Evolutionary conservation across 768 basidiomycete genomes (phyloP), one percentile per base, ranked within the genome.

Genomic region (Cyclocybe aegerita): DNA sequence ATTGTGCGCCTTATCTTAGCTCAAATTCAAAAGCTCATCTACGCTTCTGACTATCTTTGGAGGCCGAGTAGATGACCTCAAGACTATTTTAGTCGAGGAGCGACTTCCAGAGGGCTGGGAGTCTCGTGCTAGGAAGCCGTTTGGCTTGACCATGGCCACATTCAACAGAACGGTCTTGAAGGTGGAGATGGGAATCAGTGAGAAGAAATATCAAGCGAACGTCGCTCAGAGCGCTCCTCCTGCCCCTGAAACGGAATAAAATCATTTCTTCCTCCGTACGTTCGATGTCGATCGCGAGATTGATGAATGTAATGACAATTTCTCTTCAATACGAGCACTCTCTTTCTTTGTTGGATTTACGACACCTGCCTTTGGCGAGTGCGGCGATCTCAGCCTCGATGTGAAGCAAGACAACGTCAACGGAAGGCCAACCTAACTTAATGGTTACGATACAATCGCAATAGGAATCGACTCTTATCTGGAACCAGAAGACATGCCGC

Each of bases 71-170:
- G 65, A 71, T 6, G 85, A 85, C 49, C 57, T 90, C 34, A 67
- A 76, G 37, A 55, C 74, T 0, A 59, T 88, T 43, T 64, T 92
- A n/a, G 62, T 72, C 7, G 85, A 92, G 39, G 89, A 92, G 55
- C 78, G 87, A 11, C 60, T 92, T 31, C 83, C 85, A 0, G 74
- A 85, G 0, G 81, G 81, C 15, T 91, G 87, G 86, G 86, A 90
- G 60, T 75, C 88, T 0, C 69, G 77, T 10, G 64, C 81, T 30
- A 71, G 76, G n/a, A 67, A 74, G 33, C 78, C 68, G 0, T 68
- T 74, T 47, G 88, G 89, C 0, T 64, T 90, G 32, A 88, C 88
- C 0, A 66, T 90, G 6, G 40, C 68, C 9, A 61, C 63, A 7
- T 80, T 88, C 70, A 86, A 90, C 59, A 39, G 36, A 2, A 75